Conservation (phyloP, 257 asterid species). For the Paraleonurus japonicus region DNA sequence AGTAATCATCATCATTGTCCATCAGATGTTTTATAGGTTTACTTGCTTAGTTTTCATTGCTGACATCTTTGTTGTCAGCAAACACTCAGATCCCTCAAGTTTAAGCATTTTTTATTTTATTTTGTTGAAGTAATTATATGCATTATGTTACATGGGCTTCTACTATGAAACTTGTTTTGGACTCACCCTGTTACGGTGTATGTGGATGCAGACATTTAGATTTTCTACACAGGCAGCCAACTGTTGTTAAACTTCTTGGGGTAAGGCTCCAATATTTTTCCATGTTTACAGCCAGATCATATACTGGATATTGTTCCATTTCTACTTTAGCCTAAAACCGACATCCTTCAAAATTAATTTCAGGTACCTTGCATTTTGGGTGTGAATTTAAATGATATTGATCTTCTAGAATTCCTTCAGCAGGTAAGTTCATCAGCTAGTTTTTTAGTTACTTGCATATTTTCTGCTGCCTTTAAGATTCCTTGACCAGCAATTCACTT, state of each 20-base stretch:
- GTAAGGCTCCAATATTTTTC: slow-evolving; percentile 43
- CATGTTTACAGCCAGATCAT: slow-evolving; percentile 6
- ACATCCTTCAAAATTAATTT: slow-evolving; percentile 20
- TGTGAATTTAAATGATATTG: slow-evolving; percentile 64
- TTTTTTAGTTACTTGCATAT: slow-evolving; percentile 1
- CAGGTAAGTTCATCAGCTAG: slow-evolving; percentile 48
- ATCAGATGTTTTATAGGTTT: slow-evolving; percentile 8
- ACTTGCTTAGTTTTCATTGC: slow-evolving; percentile 14
- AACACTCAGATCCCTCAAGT: not conserved
- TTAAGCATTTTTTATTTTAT: not conserved
- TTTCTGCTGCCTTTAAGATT: slow-evolving; percentile 3
- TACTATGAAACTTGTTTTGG: slow-evolving; percentile 15
- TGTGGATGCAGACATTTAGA: slow-evolving; percentile 63
- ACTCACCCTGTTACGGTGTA: slow-evolving; percentile 21
- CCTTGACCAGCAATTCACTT: not conserved
- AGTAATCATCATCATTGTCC: slow-evolving; percentile 39
- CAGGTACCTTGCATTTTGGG: slow-evolving; percentile 96
- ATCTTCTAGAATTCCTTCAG: slow-evolving; percentile 86
- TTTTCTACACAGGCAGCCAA: slow-evolving; percentile 65
- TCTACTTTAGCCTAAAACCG: slow-evolving; percentile 13
- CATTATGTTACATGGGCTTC: slow-evolving; percentile 18
- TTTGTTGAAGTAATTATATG: not conserved
- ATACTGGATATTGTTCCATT: not conserved
- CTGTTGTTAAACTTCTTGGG: slow-evolving; percentile 68
- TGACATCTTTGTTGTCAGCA: not conserved